Conservation (phyloP, 2,329 filamentous ascomycete species). For the Bipolaris oryzae region DNA sequence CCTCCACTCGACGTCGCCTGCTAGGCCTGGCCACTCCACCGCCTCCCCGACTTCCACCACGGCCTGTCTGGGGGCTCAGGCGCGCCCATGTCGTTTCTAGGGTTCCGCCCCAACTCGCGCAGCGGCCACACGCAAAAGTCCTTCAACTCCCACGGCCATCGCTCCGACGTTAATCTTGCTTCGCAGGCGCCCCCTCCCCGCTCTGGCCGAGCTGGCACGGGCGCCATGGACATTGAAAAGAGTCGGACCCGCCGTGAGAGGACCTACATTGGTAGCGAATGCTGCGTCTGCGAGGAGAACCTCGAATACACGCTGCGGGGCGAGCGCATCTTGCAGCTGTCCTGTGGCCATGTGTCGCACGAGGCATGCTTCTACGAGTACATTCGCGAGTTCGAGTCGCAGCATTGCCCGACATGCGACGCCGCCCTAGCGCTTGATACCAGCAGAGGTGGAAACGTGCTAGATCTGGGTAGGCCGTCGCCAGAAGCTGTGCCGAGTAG, state of each 20-base stretch:
- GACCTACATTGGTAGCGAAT: slow-evolving; percentile 94
- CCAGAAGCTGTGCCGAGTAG: slow-evolving; percentile 11
- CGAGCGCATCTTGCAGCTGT: slow-evolving; percentile 93
- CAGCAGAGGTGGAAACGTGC: slow-evolving; percentile 84
- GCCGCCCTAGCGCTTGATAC: slow-evolving; percentile 90
- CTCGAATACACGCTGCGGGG: slow-evolving; percentile 93
- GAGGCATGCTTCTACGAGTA: slow-evolving; percentile 99
- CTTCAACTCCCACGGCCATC: slow-evolving; percentile 27
- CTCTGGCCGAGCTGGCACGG: slow-evolving; percentile 59
- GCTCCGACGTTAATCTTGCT: slow-evolving; percentile 35
- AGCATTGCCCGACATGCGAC: slow-evolving; percentile 93
- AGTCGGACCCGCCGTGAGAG: slow-evolving; percentile 82
- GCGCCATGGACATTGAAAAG: slow-evolving; percentile 75
- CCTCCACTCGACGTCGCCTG: slow-evolving; percentile 44
- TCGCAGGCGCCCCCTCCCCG: slow-evolving; percentile 37
- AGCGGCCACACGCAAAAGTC: slow-evolving; percentile 35
- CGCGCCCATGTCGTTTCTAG: slow-evolving; percentile 50
- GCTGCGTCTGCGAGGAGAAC: slow-evolving; percentile 95
- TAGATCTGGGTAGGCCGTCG: slow-evolving; percentile 73
- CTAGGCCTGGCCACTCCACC: slow-evolving; percentile 41
- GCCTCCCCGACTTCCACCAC: slow-evolving; percentile 29
- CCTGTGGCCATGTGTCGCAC: slow-evolving; percentile 95
- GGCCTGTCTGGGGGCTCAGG: slow-evolving; percentile 46
- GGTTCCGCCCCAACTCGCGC: slow-evolving; percentile 47
- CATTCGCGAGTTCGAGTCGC: slow-evolving; percentile 90